These are phyloP conservation scores for Aspergillus chevalieri DNA, from an alignment of 2,329 filamentous ascomycete genomes.

Conservation along the genomic window DNA sequence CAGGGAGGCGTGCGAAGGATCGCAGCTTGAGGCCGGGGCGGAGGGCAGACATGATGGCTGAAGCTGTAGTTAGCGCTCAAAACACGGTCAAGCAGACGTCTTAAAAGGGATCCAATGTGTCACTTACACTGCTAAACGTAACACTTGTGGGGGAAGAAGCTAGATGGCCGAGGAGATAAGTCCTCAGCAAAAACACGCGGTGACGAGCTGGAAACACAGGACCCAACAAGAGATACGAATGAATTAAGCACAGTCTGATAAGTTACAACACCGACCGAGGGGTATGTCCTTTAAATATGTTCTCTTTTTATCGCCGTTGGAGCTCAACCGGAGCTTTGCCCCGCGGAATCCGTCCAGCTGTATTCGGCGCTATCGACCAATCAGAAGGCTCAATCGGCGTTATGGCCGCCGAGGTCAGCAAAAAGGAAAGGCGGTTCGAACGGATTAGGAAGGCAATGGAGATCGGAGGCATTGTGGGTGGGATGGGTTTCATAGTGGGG, in stretches of 20 bases:
- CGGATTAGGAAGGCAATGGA: background rate
- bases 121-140: too few species aligned
- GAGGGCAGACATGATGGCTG: slow-evolving; percentile 30
- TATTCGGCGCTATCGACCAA: background rate
- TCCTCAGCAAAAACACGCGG: background rate
- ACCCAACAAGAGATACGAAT: background rate
- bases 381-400: background rate
- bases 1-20: slow-evolving; percentile 27
- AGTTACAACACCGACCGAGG: background rate
- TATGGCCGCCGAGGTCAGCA: background rate
- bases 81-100: too few species aligned
- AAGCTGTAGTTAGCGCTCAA: background rate
- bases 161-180: background rate
- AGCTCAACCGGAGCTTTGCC: background rate
- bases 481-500: background rate
- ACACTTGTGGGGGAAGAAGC: too few species aligned
- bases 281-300: background rate
- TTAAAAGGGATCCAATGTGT: too few species aligned
- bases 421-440: background rate
- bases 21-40: slow-evolving; percentile 31
- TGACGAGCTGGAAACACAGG: background rate
- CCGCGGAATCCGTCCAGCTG: background rate
- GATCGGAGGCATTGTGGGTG: background rate
- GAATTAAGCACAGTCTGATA: background rate
- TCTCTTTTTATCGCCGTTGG: background rate